Base-by-base conservation (phyloP, 352 stramenopile genomes). In the Globisporangium rhizosaccharum region DNA sequence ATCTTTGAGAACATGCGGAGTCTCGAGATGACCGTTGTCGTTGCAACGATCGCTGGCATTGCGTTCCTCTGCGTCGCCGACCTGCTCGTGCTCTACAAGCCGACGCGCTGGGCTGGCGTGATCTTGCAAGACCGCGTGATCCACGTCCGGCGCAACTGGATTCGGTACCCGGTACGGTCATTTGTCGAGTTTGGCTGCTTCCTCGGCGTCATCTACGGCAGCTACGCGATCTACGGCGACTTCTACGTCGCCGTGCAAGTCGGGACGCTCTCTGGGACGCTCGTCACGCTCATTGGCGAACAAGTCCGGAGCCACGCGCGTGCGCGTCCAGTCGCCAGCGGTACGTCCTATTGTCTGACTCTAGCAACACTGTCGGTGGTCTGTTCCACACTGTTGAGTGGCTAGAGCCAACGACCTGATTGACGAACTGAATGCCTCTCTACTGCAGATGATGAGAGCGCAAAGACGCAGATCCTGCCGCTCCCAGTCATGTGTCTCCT, bases 1-100 rank as follows among this genome's bases (percentile, higher is more conserved):
- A 94, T 94, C 33, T 94, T 89, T 52, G 85, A 94, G 55, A 91
- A 94, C 57, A 86, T 92, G 50, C 82, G 85, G 44, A 88, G 82
- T 44, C 66, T 94, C 17, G 85, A 94, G 65, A 81, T 94, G 26
- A 92, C 82, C 5, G 76, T 92, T 15, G 53, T 87, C 10, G 63
- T 94, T 11, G 85, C 82, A 1, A 88, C 85, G 0, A 73, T 92
- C 18, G 85, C 85, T 51, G 85, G 85, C 17, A 91, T 94, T 30
- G 75, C 70, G n/a, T 94, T 94, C 52, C 56, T 94, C 30, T 94
- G 85, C 57, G 79, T 92, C 47, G 85, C 80, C 1, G 85, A 94
- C 49, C 62, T 92, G 55, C 41, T 82, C 20, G 73, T 82, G 23
- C 51, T 81, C 26, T 86, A 82, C 50, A 78, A 80, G 18, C 72